These are phyloP conservation scores for Phytophthora sp. DNA, from an alignment of 352 stramenopile species.

Conservation along the genomic window DNA sequence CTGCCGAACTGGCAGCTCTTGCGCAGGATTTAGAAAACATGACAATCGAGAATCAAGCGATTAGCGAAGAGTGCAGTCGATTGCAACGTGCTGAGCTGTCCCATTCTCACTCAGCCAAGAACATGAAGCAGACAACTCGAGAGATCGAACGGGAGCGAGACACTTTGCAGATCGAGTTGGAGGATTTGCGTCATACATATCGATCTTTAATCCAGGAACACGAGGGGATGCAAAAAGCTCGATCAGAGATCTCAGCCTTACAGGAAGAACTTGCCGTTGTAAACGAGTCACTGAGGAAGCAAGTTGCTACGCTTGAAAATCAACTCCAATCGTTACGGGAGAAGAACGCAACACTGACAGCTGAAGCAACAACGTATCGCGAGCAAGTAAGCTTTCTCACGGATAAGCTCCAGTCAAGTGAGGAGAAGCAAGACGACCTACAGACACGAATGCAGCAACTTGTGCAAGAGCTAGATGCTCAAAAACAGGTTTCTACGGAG, in stretches of 20 bases:
- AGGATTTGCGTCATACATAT: conserved; percentile 80
- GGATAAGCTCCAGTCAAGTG: conserved; percentile 64
- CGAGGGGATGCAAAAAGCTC: conserved; percentile 68
- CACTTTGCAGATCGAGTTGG: conserved; percentile 73
- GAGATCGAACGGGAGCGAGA: conserved; percentile 74
- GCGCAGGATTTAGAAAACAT: conserved; percentile 88
- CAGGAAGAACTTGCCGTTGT: conserved; percentile 64
- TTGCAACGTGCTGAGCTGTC: conserved; percentile 63
- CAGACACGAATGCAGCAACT: conserved; percentile 61
- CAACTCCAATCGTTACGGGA: conserved; percentile 55
- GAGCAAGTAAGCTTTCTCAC: conserved; percentile 86
- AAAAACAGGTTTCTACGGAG: conserved; percentile 76
- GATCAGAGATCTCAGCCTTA: conserved; percentile 53
- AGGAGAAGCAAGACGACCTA: conserved; percentile 59
- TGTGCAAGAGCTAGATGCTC: conserved; percentile 56
- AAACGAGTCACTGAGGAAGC: conserved; percentile 75
- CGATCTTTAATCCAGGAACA: conserved; percentile 74
- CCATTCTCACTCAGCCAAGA: conserved; percentile 53
- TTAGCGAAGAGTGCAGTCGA: conserved; percentile 80
- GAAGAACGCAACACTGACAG: conserved; percentile 61
- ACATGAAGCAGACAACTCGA: conserved; percentile 61
- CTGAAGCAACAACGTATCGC: conserved; percentile 65
- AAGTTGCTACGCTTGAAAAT: conserved; percentile 63
- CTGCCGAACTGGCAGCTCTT: conserved; percentile 66
- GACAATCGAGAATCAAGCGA: conserved; percentile 86